Percentiles rank a stretch among this genome's conserved stretches.
Evolutionary conservation across 768 basidiomycete species (phyloP).

Genomic region (Clitopilus passeckerianus): DNA sequence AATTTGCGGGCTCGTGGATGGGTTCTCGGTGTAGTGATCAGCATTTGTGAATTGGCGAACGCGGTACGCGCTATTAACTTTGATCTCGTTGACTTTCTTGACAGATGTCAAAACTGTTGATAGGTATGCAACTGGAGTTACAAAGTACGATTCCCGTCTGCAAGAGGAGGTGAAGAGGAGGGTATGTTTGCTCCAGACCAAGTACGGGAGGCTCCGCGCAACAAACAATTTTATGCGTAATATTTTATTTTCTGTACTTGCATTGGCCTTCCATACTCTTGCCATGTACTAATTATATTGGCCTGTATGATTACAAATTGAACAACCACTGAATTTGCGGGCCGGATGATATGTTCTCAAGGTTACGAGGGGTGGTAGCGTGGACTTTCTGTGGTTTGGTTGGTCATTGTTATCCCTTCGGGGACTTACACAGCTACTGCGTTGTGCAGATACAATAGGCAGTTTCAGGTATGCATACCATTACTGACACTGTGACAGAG

Average conservation of each 20-base stretch:
- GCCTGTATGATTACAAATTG: too few relatives aligned
- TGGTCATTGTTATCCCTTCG: too few relatives aligned
- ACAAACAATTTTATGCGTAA: background rate
- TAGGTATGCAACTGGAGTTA: conserved; percentile 7
- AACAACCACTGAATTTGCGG: too few relatives aligned
- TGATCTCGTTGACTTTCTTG: background rate
- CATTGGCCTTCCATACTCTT: too few relatives aligned
- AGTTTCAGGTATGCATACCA: too few relatives aligned
- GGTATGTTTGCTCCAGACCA: conserved; percentile 4
- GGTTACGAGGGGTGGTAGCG: too few relatives aligned
- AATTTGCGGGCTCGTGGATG: conserved; percentile 13
- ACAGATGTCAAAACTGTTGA: background rate
- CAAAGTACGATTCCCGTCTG: conserved; percentile 4
- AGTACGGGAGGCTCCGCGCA: background rate
- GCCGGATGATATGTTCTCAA: too few relatives aligned
- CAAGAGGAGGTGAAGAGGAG: background rate
- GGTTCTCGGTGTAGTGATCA: conserved; percentile 15
- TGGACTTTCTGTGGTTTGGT: too few relatives aligned
- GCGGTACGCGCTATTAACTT: conserved; percentile 6
- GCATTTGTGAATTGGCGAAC: conserved; percentile 11
- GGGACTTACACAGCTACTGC: too few relatives aligned
- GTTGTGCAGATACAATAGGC: too few relatives aligned
- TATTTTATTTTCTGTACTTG: background rate
- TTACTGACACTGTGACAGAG: too few relatives aligned
- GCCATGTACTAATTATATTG: too few relatives aligned